Conservation (phyloP, 169 alveolate genomes). For the Babesia bovis region DNA sequence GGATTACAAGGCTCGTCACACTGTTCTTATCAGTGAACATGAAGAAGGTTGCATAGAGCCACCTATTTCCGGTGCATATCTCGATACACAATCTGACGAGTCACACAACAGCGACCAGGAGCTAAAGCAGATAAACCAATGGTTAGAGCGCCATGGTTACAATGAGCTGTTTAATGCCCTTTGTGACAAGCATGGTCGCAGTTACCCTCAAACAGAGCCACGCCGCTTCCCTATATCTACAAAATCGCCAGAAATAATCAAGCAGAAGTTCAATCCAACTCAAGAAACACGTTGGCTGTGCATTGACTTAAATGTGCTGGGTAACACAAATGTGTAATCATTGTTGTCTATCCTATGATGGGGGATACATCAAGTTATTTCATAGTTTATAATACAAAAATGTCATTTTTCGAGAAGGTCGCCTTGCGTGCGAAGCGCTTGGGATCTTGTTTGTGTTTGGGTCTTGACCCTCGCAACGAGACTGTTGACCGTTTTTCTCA, state of each 20-base stretch:
- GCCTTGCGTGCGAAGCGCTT: slow-evolving; percentile 15
- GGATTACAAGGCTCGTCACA: slow-evolving; percentile 40
- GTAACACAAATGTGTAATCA: neutral
- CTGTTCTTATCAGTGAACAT: neutral
- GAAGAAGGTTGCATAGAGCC: slow-evolving; percentile 21
- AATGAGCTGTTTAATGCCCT: slow-evolving; percentile 14
- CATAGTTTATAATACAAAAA: neutral
- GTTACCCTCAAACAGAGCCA: neutral
- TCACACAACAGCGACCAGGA: slow-evolving; percentile 18
- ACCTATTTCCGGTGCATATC: slow-evolving; percentile 9
- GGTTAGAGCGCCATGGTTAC: slow-evolving; percentile 34
- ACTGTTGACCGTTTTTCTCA: slow-evolving; percentile 66
- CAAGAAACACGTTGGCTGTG: slow-evolving; percentile 61
- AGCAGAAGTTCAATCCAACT: slow-evolving; percentile 43
- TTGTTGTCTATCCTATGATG: neutral
- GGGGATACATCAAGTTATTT: neutral
- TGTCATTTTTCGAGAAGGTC: slow-evolving; percentile 53
- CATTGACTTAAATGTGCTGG: slow-evolving; percentile 30
- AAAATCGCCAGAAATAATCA: slow-evolving; percentile 48
- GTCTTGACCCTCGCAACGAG: slow-evolving; percentile 76
- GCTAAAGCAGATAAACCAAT: slow-evolving; percentile 12
- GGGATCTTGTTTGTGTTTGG: slow-evolving; percentile 71
- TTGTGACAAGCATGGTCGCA: no score
- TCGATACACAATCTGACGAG: slow-evolving; percentile 9
- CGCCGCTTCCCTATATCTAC: slow-evolving; percentile 20